Base-by-base conservation (phyloP, 83 land plant species). In the Larix sibirica region DNA sequence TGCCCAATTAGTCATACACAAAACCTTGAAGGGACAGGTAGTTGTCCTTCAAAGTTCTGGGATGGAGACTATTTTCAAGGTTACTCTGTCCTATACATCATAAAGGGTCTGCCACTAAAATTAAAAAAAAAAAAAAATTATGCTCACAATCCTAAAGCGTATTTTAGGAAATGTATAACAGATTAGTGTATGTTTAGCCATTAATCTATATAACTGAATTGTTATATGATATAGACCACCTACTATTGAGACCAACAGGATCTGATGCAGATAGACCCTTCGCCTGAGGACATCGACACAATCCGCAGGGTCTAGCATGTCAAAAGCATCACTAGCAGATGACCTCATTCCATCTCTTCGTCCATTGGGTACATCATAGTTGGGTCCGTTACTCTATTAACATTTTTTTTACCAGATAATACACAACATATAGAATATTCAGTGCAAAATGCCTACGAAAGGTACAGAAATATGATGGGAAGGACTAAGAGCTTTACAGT, bases 291-390 rank as follows among this genome's bases (percentile, higher is more conserved):
- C 38, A 4, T 77, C 38, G 9, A 87, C 66, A 0, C 92, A 76
- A 18, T 89, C 94, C 12, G 44, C n/a, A 9, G 85, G 83, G 0
- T 83, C 84, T 0, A 90, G 90, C 80, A 89, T 18, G 54, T 90
- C 31, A 6, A 40, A 82, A 3, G 92, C 88, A 9, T 80, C 86
- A 0, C 77, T 13, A 12, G 33, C 75, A 8, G 67, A 63, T 0
- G 94, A 92, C 16, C 86, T 80, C 24, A 70, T 44, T 8, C 94
- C 94, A 77, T 92, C 94, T 80, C 88, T 82, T 62, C 94, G 50
- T 0, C 94, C 94, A 17, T 88, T 85, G 18, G 71, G 85, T n/a
- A 90, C 92, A 0, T 16, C 33, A 59, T 86, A 92, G 1, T 12
- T 4, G 4, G 90, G 92, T 23, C 92, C 92, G 4, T 81, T 67